A percentile compares a stretch with the other conserved stretches of the same genome.
Conservation (phyloP, 1,284 basidiomycete genomes). For the Microbotryomycetes sp. region DNA sequence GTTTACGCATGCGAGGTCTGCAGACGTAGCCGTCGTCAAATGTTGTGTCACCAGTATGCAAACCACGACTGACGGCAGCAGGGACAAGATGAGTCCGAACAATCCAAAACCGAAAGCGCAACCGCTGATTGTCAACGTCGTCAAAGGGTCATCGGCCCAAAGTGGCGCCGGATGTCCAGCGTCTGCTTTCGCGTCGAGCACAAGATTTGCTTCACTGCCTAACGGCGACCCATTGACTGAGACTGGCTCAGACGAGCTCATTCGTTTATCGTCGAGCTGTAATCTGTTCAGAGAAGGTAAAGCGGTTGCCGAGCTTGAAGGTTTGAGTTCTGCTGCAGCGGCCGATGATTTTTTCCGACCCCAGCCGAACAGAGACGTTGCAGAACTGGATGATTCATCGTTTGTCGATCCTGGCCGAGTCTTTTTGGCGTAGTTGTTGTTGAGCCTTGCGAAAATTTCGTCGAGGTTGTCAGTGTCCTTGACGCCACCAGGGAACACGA, state of each 20-base stretch:
- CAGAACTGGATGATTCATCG: not conserved
- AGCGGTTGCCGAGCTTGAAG: conserved; percentile 2
- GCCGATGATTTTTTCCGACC: conserved; percentile 12
- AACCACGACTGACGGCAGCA: conserved; percentile 21
- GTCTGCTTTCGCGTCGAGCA: not conserved
- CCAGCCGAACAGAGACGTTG: conserved; percentile 11
- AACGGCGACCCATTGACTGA: not conserved
- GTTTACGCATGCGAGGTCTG: conserved; percentile 23
- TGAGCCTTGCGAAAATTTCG: conserved; percentile 30
- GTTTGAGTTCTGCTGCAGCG: conserved; percentile 1
- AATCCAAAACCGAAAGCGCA: conserved; percentile 31
- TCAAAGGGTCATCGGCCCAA: conserved; percentile 31
- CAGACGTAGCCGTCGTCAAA: not conserved
- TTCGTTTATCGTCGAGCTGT: not conserved
- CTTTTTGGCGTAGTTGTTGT: conserved; percentile 24
- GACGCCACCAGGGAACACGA: conserved; percentile 32
- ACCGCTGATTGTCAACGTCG: conserved; percentile 26
- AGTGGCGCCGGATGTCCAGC: conserved; percentile 19
- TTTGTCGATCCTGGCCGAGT: not conserved
- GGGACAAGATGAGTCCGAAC: conserved; percentile 23
- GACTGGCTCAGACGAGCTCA: conserved; percentile 1
- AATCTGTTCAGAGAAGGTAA: not conserved
- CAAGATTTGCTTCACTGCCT: conserved; percentile 12
- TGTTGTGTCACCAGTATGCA: not conserved
- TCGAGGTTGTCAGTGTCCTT: conserved; percentile 24